Conservation (phyloP, 495 filamentous ascomycete genomes). For the Copromyces sp. region DNA sequence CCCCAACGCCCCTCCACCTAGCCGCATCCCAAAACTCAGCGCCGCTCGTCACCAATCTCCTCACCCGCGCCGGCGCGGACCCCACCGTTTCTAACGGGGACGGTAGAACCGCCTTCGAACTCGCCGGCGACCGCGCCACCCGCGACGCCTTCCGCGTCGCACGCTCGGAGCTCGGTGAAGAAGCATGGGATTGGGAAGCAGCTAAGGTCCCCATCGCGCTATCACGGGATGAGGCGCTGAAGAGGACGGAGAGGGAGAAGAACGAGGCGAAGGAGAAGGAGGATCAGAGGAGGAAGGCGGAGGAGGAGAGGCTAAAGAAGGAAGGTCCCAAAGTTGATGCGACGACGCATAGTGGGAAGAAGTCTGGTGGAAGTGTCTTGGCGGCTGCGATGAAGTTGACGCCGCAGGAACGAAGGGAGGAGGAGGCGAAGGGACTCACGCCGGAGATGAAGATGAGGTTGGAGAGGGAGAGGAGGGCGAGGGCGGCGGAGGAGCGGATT, state of each 20-base stretch:
- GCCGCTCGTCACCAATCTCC: conserved; percentile 62
- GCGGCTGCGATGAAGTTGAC: conserved; percentile 49
- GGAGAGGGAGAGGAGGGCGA: conserved; percentile 71
- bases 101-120: conserved; percentile 71
- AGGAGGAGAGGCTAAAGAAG: conserved; percentile 49
- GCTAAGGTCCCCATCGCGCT: conserved; percentile 63
- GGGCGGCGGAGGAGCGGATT: conserved; percentile 82
- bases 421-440: conserved; percentile 75
- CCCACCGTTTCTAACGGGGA: conserved; percentile 59
- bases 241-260: conserved; percentile 51
- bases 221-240: conserved; percentile 55
- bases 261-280: conserved; percentile 53
- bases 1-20: conserved; percentile 78
- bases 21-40: conserved; percentile 68
- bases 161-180: conserved; percentile 68
- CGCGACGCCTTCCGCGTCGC: conserved; percentile 89
- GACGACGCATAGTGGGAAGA: conserved; percentile 23
- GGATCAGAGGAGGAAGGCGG: conserved; percentile 52
- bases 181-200: conserved; percentile 66
- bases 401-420: conserved; percentile 63
- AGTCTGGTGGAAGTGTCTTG: conserved; percentile 27
- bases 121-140: conserved; percentile 76
- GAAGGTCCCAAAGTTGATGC: conserved; percentile 34
- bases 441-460: conserved; percentile 71
- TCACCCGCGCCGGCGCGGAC: conserved; percentile 65